Evolutionary conservation across 2,329 filamentous ascomycete genomes (phyloP), one percentile per base, ranked within the genome.

Genomic region (Pestalotiopsis sp.): DNA sequence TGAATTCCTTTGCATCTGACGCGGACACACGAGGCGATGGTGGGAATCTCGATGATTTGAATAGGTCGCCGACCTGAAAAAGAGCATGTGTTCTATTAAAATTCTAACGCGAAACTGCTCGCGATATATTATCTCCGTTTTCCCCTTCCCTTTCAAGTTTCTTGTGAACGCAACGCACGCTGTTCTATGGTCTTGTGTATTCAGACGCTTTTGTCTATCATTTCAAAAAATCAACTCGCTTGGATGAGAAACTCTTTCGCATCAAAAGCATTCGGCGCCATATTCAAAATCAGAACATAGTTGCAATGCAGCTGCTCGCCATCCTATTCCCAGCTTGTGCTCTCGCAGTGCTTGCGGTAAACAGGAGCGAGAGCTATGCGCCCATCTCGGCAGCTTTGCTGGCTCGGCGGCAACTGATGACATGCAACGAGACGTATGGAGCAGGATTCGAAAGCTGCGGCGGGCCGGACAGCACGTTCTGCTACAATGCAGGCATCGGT

Each of bases 391-490:
- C 58, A 14, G 63, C 62, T 23, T 45, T 63, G 11, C 64, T 69
- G 4, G 66, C 58, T 23, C 74, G 72, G 58, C 71, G 75, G 63
- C 72, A 78, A 27, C 63, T 74, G 59, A 70, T 73, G 72, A 76
- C 75, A n/a, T 82, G 80, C 70, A 75, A 75, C 57, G 71, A 78
- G 66, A 78, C 76, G 6, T 81, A 81, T 61, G 80, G 80, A 2
- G 56, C 64, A 2, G 77, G 76, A 1, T 79, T 75, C 67, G 67
- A 74, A 52, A 73, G 69, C 14, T 81, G 80, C 68, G 80, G 80
- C 4, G 74, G 69, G 27, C 23, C 70, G 1, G 72, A 71, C 2
- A 80, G 77, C 68, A 73, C 69, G 3, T 78, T 73, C 70, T 82
- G 80, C 72, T 82, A 77, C 67, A 80, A 78, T 64, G 78, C 80